Base-by-base conservation (phyloP, 179 eudicot genomes). In the Silene noctiflora region DNA sequence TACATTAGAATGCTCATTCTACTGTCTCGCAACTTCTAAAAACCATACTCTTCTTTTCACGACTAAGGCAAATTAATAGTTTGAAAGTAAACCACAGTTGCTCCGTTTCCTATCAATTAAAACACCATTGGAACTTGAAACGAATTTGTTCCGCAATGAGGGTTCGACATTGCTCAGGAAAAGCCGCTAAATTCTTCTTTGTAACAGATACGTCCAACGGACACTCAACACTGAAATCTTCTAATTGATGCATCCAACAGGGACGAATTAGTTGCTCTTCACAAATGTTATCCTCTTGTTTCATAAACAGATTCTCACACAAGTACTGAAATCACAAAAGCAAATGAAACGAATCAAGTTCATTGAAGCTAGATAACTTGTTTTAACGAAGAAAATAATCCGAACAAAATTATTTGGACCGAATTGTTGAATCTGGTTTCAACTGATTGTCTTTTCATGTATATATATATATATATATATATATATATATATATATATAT, bases 211-310 rank as follows among this genome's bases (percentile, higher is more conserved):
- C 42, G 16, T 29, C 39, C 68, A 64, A 29, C 8, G 68, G 33
- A 21, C 33, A 20, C 24, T 17, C 35, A 27, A 48, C 42, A 14
- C 29, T 21, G 35, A 51, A 71, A 51, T 71, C 74, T 51, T 24
- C 42, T 7, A 71, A 25, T n/a, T 25, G 59, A 16, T 71, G 62
- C 74, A 55, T 48, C 74, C 74, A 71, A 24, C 33, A 71, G 53
- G 59, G 31, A 35, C 42, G 31, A 29, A 20, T 12, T 5, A 71
- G 27, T n/a, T 71, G 44, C 31, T 51, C 74, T 25, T 56, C 19
- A 51, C 61, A 25, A 17, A 31, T 14, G 12, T 48, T 19, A n/a
- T 51, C 24, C 27, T 24, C 13, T 4, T 12, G 7, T 51, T 51
- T 71, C 13, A 12, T 16, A 16, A 2, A 20, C 60, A 71, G n/a